These are phyloP conservation scores for Berberis vulgaris DNA, from an alignment of 164 flowering plant genomes.

Conservation along the genomic window DNA sequence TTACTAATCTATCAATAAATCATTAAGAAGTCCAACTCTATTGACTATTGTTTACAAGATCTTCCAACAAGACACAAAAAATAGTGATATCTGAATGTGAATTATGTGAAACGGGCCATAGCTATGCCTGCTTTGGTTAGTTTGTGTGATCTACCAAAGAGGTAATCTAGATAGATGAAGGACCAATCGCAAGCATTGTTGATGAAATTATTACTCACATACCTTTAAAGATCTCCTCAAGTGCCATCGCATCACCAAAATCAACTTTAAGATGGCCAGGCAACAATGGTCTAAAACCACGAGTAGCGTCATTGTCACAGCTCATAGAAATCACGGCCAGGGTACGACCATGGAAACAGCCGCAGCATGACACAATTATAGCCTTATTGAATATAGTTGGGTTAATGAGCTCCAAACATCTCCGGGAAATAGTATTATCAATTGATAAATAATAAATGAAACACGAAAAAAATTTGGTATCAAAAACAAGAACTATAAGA, in stretches of 20 bases:
- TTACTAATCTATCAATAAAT: no score
- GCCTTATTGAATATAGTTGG: slow-evolving; percentile 35
- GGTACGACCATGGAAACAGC: slow-evolving; percentile 98
- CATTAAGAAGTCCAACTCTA: no score
- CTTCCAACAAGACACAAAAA: no score
- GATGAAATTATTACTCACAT: neutral
- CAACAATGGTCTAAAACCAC: slow-evolving; percentile 88
- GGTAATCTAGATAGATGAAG: slow-evolving; percentile 39
- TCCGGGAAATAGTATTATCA: neutral
- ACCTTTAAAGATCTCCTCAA: slow-evolving; percentile 85
- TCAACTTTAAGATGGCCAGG: slow-evolving; percentile 90
- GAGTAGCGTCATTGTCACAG: slow-evolving; percentile 96
- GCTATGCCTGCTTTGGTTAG: no score
- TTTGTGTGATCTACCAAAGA: slow-evolving; percentile 57
- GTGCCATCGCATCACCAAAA: slow-evolving; percentile 77
- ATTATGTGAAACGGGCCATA: no score
- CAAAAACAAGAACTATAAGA: no score
- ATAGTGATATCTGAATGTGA: no score
- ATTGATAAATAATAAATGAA: neutral
- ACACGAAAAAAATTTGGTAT: no score
- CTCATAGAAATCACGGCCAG: slow-evolving; percentile 93
- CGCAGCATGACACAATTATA: slow-evolving; percentile 93
- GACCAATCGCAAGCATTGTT: neutral
- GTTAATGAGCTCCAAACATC: neutral
- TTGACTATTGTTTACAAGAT: no score